phyloP scores from a whole-genome alignment of 2,329 filamentous ascomycete genomes.

The Fusarium sp. region DNA sequence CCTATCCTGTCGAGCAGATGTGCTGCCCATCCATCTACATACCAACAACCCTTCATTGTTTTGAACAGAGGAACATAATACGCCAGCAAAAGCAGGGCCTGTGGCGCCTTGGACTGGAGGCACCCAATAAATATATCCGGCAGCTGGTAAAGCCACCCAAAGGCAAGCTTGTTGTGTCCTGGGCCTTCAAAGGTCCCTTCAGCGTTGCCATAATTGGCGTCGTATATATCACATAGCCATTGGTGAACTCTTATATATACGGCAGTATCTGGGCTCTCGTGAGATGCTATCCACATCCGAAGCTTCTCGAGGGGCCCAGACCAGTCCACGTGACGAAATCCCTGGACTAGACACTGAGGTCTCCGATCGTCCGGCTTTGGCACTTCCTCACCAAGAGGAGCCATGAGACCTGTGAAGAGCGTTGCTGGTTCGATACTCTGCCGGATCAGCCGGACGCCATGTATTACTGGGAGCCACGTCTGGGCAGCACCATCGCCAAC shows the following conservation, averaged over 20 bases:
- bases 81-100: conserved; percentile 44
- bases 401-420: conserved; percentile 45
- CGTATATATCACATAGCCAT: conserved; percentile 42
- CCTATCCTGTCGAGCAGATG: conserved; percentile 43
- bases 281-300: conserved; percentile 39
- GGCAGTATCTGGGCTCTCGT: conserved; percentile 42
- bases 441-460: conserved; percentile 43
- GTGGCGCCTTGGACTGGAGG: conserved; percentile 43
- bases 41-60: conserved; percentile 39
- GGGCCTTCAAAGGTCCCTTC: conserved; percentile 34
- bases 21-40: conserved; percentile 39
- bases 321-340: conserved; percentile 42
- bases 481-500: conserved; percentile 38
- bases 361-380: conserved; percentile 30
- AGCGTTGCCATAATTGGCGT: conserved; percentile 41
- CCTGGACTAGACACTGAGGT: conserved; percentile 38
- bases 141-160: conserved; percentile 47
- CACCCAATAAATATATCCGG: conserved; percentile 44
- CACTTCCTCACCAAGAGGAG: conserved; percentile 32
- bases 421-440: conserved; percentile 44
- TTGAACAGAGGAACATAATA: conserved; percentile 42
- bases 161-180: conserved; percentile 34
- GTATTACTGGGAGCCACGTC: conserved; percentile 44
- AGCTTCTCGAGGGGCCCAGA: conserved; percentile 37
- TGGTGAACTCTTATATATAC: conserved; percentile 41